phyloP scores from a whole-genome alignment of 2,329 filamentous ascomycete species.

The Amauroascus verrucosus region DNA sequence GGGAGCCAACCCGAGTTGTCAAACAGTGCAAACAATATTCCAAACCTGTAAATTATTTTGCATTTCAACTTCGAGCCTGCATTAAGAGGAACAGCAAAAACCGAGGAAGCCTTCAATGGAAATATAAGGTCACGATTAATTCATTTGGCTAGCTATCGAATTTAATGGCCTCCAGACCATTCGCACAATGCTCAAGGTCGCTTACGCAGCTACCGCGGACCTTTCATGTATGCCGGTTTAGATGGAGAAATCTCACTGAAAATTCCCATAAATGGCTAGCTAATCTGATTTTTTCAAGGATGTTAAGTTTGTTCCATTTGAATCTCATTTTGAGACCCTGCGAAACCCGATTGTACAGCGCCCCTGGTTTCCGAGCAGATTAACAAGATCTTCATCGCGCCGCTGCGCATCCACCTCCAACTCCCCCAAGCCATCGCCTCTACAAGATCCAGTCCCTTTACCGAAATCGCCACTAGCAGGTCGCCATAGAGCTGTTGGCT shows the following conservation, averaged over 20 bases:
- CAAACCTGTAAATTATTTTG: background rate
- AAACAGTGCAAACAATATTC: constrained; percentile 11
- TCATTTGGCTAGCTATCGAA: background rate
- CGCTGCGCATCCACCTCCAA: constrained; percentile 1
- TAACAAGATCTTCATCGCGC: background rate
- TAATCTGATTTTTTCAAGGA: background rate
- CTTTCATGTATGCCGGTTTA: background rate
- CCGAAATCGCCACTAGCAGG: constrained; percentile 7
- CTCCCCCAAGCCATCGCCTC: constrained; percentile 20
- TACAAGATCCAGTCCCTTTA: constrained; percentile 20
- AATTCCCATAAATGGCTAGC: background rate
- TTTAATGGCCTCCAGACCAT: constrained; percentile 1
- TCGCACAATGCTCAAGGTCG: background rate
- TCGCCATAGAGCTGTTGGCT: background rate
- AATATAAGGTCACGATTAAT: background rate
- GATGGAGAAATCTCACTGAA: background rate
- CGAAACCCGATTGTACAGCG: constrained; percentile 6
- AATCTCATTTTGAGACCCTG: background rate
- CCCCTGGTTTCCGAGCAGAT: constrained; percentile 2
- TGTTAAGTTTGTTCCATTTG: background rate
- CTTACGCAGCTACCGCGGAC: background rate
- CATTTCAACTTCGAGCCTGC: background rate
- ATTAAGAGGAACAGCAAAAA: background rate
- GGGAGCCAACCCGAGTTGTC: background rate
- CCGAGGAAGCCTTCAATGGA: background rate